Base-by-base conservation (phyloP, 768 basidiomycete species). In the Lepiota venenata region DNA sequence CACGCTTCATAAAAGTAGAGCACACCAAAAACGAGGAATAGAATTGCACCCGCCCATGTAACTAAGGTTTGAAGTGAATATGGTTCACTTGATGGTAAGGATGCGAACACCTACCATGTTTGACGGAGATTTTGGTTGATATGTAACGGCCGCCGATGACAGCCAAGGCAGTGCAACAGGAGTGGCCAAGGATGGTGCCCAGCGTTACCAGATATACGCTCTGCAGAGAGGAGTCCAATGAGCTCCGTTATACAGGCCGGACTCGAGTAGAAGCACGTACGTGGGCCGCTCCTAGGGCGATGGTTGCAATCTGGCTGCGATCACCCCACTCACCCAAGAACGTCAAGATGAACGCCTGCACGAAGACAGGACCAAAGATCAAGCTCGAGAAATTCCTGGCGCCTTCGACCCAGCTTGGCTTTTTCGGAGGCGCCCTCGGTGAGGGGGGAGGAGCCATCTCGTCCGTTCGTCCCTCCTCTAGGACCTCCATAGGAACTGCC, bases 311-410 rank as follows among this genome's bases (percentile, higher is more conserved):
- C 73, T 99, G 96, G 64, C 93, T 96, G 50, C 96, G 74, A 71
- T 98, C 97, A 0, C 97, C 96, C 97, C 97, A 98, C 71, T 99
- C 97, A 9, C 95, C 97, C n/a, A 99, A 76, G 71, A 98, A 98
- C 0, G 96, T 98, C 56, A 99, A 76, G 29, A 96, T 74, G 63
- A 99, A 98, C 0, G 93, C 84, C 69, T 99, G 94, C 2, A 94
- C 93, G 64, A 98, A 96, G 1, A 97, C 92, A 0, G 96, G 96
- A 0, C 91, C 93, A 16, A 98, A 71, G 60, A 95, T 69, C 15
- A 94, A 72, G 62, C 84, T 86, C 66, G 83, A 88, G 62, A 93
- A 86, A 66, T 95, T 95, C 61, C 92, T 79, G 4, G 82, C 73
- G 8, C 93, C 87, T 16, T 95, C 88, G 15, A 45, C 47, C 18